phyloP scores from a whole-genome alignment of 805 yeast genomes.

The Hagleromyces aurorensis region DNA sequence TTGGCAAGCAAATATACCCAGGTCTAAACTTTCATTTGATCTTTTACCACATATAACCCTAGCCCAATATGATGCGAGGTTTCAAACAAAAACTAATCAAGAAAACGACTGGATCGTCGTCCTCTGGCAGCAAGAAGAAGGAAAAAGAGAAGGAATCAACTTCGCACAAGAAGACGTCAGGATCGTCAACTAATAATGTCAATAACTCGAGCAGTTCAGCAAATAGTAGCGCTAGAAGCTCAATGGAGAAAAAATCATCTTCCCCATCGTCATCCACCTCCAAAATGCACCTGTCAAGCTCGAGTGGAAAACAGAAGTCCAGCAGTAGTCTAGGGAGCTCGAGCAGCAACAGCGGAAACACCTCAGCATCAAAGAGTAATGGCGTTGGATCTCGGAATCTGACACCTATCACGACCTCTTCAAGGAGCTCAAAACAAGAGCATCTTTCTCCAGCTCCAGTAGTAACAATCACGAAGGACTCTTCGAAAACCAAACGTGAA shows the following conservation, averaged over 20 bases:
- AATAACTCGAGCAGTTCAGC: constrained; percentile 9
- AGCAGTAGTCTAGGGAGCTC: constrained; percentile 1
- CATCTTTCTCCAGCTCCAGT: constrained; percentile 8
- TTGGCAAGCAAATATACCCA: too few relatives aligned
- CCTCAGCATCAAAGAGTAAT: constrained; percentile 1
- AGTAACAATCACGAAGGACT: constrained; percentile 13
- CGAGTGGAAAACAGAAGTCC: constrained; percentile 2
- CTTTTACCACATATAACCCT: too few relatives aligned
- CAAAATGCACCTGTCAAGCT: constrained; percentile 4
- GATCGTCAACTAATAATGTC: constrained; percentile 5
- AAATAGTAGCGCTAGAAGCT: constrained; percentile 8
- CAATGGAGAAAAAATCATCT: constrained; percentile 13
- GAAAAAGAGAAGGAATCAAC: constrained; percentile 38
- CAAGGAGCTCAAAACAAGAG: constrained; percentile 1
- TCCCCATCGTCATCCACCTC: constrained; percentile 7
- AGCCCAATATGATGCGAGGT: constrained; percentile 60
- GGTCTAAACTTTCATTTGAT: too few relatives aligned
- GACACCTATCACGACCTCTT: constrained; percentile 1
- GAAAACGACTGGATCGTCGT: constrained; percentile 32
- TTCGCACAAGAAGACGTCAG: constrained; percentile 20
- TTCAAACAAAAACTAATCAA: constrained; percentile 48
- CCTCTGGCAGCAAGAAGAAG: constrained; percentile 31
- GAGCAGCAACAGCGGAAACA: not conserved
- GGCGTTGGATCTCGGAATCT: constrained; percentile 3
- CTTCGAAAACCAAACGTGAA: constrained; percentile 3